Base-by-base conservation (phyloP, 257 asterid genomes). In the Solanum peruvianum region DNA sequence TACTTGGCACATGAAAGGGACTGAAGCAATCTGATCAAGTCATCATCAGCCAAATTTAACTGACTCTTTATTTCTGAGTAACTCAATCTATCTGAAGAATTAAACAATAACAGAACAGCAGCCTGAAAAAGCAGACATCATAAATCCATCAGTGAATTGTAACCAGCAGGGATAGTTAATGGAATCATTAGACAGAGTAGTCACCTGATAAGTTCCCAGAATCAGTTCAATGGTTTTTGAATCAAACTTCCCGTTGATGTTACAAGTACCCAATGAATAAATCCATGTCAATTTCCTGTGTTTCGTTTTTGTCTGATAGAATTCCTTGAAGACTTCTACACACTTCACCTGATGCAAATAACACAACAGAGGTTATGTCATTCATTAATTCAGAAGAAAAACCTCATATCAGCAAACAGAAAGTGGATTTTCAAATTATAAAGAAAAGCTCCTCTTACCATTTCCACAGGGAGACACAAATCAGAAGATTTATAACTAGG, bases 1-100 rank as follows among this genome's bases (percentile, higher is more conserved):
- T 93, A 93, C 88, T 89, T 94, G 84, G 95, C 92, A 27, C 97
- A 93, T 23, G 95, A 89, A 82, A 92, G 94, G 8, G 94, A 93
- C 27, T 90, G 92, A 23, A 93, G 94, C 90, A 90, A 56, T 90
- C 94, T 91, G 66, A 88, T 77, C 62, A 94, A 72, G 88, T 93
- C 94, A 21, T 92, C 96, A 87, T 93, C 94, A 9, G 52, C 90
- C 91, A 93, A 86, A 73, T 93, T 92, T 81, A 91, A 85, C 39
- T 91, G 95, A 77, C 86, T 77, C 73, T 87, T 92, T 84, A 93
- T 91, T 18, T 92, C 94, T 39, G 89, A 80, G 88, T 91, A 92
- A 82, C 93, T 92, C 91, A 93, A 82, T 87, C 89, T 91, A 85
- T 92, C 94, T 45, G 92, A 89, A 69, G 87, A 39, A 64, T 91